A percentile compares a stretch with the other conserved stretches of the same genome.
These are phyloP conservation scores for Penicillium roqueforti DNA, from an alignment of 495 filamentous ascomycete species.

Conservation along the genomic window DNA sequence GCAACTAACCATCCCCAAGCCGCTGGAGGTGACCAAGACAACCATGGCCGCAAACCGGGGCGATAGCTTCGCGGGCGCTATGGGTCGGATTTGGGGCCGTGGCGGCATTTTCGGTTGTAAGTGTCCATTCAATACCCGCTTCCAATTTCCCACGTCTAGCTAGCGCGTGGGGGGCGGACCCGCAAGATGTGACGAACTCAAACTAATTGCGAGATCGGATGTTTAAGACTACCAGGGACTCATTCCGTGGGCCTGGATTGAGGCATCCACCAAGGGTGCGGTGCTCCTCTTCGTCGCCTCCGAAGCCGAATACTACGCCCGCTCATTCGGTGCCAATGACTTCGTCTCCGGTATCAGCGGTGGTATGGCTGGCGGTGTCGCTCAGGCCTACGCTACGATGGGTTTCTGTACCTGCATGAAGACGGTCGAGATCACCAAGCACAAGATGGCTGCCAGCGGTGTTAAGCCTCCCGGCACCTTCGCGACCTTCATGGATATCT, in stretches of 20 bases:
- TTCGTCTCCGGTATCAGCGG: slow-evolving; percentile 86
- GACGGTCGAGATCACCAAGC: slow-evolving; percentile 98
- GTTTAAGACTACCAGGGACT: slow-evolving; percentile 96
- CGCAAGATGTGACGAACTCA: slow-evolving; percentile 1
- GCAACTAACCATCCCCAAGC: slow-evolving; percentile 47
- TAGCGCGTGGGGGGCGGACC: slow-evolving; percentile 16
- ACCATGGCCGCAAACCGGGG: slow-evolving; percentile 96
- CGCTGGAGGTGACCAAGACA: slow-evolving; percentile 97
- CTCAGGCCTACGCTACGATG: slow-evolving; percentile 98
- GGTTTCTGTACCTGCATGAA: slow-evolving; percentile 99
- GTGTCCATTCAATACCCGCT: slow-evolving; percentile 35
- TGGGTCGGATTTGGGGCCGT: slow-evolving; percentile 85
- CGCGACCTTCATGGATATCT: slow-evolving; percentile 94
- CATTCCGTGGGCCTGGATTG: slow-evolving; percentile 99
- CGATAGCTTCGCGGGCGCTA: slow-evolving; percentile 78
- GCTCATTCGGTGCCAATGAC: slow-evolving; percentile 71
- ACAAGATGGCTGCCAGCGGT: slow-evolving; percentile 83
- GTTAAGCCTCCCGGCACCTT: slow-evolving; percentile 84
- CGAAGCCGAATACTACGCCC: slow-evolving; percentile 93
- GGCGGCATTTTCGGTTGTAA: slow-evolving; percentile 94
- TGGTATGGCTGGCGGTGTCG: slow-evolving; percentile 91
- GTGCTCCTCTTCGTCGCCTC: slow-evolving; percentile 98
- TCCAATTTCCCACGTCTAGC: slow-evolving; percentile 21
- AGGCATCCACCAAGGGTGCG: slow-evolving; percentile 98
- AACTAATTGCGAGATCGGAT: slow-evolving; percentile 16